Evolutionary conservation across 1,284 basidiomycete species (phyloP).

Genomic region (Phellopilus nigrolimitatus): DNA sequence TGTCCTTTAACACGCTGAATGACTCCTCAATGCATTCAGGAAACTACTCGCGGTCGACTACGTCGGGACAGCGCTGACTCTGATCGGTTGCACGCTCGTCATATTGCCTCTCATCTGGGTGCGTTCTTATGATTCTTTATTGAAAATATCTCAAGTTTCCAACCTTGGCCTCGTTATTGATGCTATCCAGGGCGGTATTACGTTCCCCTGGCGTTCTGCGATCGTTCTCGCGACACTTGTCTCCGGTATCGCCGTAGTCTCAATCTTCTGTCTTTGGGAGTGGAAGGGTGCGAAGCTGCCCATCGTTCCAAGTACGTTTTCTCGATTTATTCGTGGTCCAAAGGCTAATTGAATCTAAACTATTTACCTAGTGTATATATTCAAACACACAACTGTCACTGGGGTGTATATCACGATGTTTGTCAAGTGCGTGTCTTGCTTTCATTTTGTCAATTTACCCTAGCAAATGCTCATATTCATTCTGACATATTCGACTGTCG

Average conservation of each 20-base stretch:
- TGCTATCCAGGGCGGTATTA: constrained; percentile 67
- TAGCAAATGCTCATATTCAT: too few relatives aligned
- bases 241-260: constrained; percentile 50
- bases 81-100: constrained; percentile 57
- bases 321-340: not conserved
- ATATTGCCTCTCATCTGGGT: constrained; percentile 75
- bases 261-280: constrained; percentile 67
- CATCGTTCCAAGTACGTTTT: constrained; percentile 56
- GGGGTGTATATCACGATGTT: constrained; percentile 69
- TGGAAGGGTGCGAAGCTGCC: constrained; percentile 65
- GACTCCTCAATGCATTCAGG: too few relatives aligned
- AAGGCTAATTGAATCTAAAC: not conserved
- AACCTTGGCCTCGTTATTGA: too few relatives aligned
- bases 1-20: too few relatives aligned
- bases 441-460: too few relatives aligned
- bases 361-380: constrained; percentile 63
- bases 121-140: constrained; percentile 21
- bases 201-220: constrained; percentile 63
- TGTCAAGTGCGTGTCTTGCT: constrained; percentile 44
- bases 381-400: constrained; percentile 62
- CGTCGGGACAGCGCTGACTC: constrained; percentile 52
- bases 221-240: constrained; percentile 58
- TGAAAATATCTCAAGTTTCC: too few relatives aligned
- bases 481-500: too few relatives aligned
- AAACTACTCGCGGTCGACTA: constrained; percentile 73